phyloP scores from a whole-genome alignment of 2,329 filamentous ascomycete genomes.

The Fusarium ramigenum region DNA sequence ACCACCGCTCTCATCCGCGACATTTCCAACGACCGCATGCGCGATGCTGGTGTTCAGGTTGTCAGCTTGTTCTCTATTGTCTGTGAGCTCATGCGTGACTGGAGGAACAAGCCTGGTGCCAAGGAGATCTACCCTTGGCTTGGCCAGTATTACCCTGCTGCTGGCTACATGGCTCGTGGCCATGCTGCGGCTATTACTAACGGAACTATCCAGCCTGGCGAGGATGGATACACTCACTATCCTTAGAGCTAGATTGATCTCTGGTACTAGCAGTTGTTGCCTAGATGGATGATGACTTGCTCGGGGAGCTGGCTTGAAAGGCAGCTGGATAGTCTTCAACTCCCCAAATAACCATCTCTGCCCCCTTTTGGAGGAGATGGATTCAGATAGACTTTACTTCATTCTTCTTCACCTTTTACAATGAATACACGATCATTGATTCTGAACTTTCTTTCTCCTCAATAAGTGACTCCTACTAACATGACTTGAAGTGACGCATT shows the following conservation, averaged over 20 bases:
- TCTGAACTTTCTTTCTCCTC: accelerated
- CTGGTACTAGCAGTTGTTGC: not conserved
- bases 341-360: not conserved
- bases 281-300: too few relatives aligned
- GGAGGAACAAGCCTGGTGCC: conserved; percentile 65
- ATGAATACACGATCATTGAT: not conserved
- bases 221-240: conserved; percentile 46
- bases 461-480: too few relatives aligned
- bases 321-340: not conserved
- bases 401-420: not conserved
- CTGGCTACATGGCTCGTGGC: conserved; percentile 69
- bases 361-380: not conserved
- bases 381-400: conserved; percentile 3
- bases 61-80: conserved; percentile 71
- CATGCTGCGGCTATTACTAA: conserved; percentile 69
- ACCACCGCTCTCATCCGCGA: conserved; percentile 68
- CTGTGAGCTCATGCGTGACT: conserved; percentile 76
- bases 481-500: not conserved
- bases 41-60: conserved; percentile 71
- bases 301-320: not conserved
- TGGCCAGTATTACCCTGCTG: conserved; percentile 71
- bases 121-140: conserved; percentile 69
- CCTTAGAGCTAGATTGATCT: not conserved
- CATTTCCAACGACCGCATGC: conserved; percentile 73
- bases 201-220: conserved; percentile 66